A percentile compares a stretch with the other conserved stretches of the same genome.
These are phyloP conservation scores for Xylariaceae sp. DNA, from an alignment of 2,329 filamentous ascomycete genomes.

Conservation along the genomic window DNA sequence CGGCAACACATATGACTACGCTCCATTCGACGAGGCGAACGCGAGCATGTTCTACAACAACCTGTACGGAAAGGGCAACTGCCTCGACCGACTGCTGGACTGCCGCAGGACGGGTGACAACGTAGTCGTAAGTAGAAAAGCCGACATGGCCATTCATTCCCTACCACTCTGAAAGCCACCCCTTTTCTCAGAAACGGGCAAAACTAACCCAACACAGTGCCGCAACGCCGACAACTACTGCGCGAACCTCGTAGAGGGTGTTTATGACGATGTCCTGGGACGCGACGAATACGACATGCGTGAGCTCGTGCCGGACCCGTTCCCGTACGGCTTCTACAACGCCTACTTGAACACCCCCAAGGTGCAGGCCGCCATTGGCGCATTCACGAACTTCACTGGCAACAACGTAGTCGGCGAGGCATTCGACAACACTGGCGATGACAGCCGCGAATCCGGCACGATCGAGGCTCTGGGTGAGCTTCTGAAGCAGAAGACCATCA, in stretches of 20 bases:
- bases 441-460: constrained; percentile 27
- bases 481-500: constrained; percentile 11
- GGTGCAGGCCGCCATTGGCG: constrained; percentile 55
- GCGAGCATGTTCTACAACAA: constrained; percentile 52
- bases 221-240: constrained; percentile 52
- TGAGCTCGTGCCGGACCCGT: constrained; percentile 50
- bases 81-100: constrained; percentile 50
- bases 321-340: constrained; percentile 50
- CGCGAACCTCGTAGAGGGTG: constrained; percentile 44
- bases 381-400: constrained; percentile 53
- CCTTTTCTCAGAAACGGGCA: background rate
- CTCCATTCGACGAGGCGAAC: constrained; percentile 45
- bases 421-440: constrained; percentile 55
- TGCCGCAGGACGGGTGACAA: constrained; percentile 50
- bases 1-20: constrained; percentile 53
- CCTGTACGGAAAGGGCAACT: constrained; percentile 56
- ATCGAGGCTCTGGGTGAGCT: constrained; percentile 26
- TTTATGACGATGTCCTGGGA: constrained; percentile 46
- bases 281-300: constrained; percentile 58
- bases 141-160: background rate
- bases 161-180: background rate
- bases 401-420: constrained; percentile 40
- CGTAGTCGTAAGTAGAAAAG: constrained; percentile 30
- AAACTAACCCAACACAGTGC: constrained; percentile 35
- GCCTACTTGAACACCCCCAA: constrained; percentile 53